These are phyloP conservation scores for Fagopyrum homotropicum DNA, from an alignment of 148 eudicot genomes.

Conservation along the genomic window DNA sequence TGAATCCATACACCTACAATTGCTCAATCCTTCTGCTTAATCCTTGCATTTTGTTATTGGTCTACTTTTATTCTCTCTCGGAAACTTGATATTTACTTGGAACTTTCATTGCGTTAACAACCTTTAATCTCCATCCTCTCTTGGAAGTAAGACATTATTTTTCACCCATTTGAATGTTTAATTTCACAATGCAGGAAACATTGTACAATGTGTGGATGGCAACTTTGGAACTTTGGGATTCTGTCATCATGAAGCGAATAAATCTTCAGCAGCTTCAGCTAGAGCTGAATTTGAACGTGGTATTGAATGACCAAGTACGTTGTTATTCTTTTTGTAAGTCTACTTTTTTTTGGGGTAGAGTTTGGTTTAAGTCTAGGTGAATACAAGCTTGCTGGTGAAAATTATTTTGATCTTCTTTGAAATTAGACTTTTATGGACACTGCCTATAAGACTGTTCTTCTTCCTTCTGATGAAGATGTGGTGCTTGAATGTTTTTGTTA, in stretches of 20 bases:
- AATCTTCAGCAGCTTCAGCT: slow-evolving; percentile 51
- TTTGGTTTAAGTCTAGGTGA: neutral
- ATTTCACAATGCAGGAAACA: slow-evolving; percentile 47
- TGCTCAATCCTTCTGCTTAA: neutral
- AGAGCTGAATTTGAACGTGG: slow-evolving; percentile 49
- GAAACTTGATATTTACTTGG: neutral
- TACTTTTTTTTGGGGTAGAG: too few relatives aligned
- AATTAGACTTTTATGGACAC: neutral
- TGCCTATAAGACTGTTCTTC: neutral
- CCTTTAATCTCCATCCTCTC: neutral
- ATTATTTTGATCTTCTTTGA: neutral
- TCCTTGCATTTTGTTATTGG: neutral
- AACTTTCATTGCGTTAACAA: neutral
- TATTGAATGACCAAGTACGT: slow-evolving; percentile 62
- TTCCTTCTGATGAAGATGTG: neutral
- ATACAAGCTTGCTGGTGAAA: neutral
- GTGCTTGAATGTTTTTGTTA: neutral
- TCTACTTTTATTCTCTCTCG: neutral
- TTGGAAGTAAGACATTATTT: neutral
- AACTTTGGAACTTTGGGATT: slow-evolving; percentile 57
- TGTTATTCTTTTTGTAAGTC: neutral
- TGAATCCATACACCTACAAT: neutral
- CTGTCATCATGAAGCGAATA: slow-evolving; percentile 49
- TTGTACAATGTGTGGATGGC: slow-evolving; percentile 64
- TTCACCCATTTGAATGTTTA: slow-evolving; percentile 12